phyloP scores from a whole-genome alignment of 2,329 filamentous ascomycete species.

The Hypoxylon sp. region DNA sequence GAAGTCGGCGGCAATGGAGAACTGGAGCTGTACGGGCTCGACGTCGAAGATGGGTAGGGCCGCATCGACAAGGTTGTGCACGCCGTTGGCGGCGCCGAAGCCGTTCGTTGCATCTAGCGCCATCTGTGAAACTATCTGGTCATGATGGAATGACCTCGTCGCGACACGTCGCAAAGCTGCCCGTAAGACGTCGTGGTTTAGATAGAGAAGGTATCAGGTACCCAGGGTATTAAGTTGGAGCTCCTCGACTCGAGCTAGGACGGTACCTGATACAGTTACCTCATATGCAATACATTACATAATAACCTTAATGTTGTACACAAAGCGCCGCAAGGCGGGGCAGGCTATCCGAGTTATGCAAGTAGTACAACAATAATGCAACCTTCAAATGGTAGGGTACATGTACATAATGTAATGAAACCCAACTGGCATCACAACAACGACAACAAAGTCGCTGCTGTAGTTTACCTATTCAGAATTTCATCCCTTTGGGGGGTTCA shows the following conservation, averaged over 20 bases:
- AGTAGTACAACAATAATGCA: conserved; percentile 1
- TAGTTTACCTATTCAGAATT: background rate
- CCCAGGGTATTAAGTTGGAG: conserved; percentile 2
- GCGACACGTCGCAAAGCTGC: conserved; percentile 38
- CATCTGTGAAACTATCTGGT: conserved; percentile 63
- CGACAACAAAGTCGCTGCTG: background rate
- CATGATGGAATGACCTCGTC: conserved; percentile 44
- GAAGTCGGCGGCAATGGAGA: conserved; percentile 94
- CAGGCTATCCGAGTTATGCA: conserved; percentile 3
- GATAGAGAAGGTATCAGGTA: conserved; percentile 11
- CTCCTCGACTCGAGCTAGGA: conserved; percentile 5
- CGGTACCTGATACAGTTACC: conserved; percentile 4
- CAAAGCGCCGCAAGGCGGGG: background rate
- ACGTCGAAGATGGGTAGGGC: conserved; percentile 93
- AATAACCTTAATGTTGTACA: background rate
- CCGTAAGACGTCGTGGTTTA: conserved; percentile 19
- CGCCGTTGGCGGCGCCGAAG: conserved; percentile 77
- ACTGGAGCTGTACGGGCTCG: conserved; percentile 92
- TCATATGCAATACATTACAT: conserved; percentile 10
- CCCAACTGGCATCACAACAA: background rate
- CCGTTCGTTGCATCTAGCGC: conserved; percentile 79
- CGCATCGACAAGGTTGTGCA: conserved; percentile 70
- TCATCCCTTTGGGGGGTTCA: background rate
- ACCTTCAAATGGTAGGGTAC: background rate
- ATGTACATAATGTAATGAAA: background rate